A percentile compares a stretch with the other conserved stretches of the same genome.
Conservation (phyloP, 2,329 filamentous ascomycete genomes). For the Penicillium sp. region DNA sequence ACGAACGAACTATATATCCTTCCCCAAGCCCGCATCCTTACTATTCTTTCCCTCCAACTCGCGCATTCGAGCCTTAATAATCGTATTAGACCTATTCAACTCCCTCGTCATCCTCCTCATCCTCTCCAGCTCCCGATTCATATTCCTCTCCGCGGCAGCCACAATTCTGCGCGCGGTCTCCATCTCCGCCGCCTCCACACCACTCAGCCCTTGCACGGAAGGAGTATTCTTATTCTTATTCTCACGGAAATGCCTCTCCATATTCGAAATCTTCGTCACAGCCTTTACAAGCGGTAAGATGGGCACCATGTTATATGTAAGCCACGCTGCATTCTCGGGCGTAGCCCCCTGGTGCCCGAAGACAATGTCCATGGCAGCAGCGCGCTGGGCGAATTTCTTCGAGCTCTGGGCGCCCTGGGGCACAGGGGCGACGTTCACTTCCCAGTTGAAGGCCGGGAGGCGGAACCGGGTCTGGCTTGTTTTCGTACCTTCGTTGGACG, state of each 20-base stretch:
- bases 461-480: neutral
- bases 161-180: constrained; percentile 27
- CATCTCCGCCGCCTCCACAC: constrained; percentile 28
- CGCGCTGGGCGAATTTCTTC: constrained; percentile 26
- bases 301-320: constrained; percentile 22
- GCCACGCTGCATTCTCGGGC: constrained; percentile 32
- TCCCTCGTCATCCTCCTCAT: constrained; percentile 21
- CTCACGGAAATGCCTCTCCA: constrained; percentile 22
- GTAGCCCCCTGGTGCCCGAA: constrained; percentile 29
- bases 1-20: neutral
- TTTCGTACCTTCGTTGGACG: neutral
- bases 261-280: constrained; percentile 25
- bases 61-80: constrained; percentile 24
- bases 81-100: constrained; percentile 21
- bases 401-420: constrained; percentile 25
- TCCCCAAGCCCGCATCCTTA: neutral
- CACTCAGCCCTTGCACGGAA: constrained; percentile 16
- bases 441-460: constrained; percentile 26
- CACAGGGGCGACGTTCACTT: constrained; percentile 21
- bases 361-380: constrained; percentile 28
- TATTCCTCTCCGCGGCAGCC: constrained; percentile 25
- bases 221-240: constrained; percentile 5
- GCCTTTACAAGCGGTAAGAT: constrained; percentile 32
- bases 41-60: constrained; percentile 8
- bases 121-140: constrained; percentile 26